A percentile compares a stretch with the other conserved stretches of the same genome.
phyloP scores from a whole-genome alignment of 2,329 filamentous ascomycete genomes.

The Aspergillus oerlinghausenensis region DNA sequence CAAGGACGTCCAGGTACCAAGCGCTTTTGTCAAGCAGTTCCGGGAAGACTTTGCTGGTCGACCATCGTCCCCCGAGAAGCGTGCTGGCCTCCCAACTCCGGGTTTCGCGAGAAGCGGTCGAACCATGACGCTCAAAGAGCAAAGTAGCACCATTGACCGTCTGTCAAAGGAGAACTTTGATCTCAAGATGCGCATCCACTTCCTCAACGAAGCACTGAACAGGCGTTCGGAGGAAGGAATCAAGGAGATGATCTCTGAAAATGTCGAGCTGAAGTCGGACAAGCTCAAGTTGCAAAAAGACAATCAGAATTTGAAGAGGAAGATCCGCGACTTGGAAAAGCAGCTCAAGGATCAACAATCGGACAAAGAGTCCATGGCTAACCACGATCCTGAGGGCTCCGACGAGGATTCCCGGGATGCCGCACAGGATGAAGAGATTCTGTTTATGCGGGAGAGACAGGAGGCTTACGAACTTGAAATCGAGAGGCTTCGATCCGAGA shows the following conservation, averaged over 20 bases:
- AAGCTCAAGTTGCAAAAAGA: constrained; percentile 86
- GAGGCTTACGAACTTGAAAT: constrained; percentile 81
- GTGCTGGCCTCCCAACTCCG: constrained; percentile 48
- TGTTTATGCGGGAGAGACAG: constrained; percentile 77
- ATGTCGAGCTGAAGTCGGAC: constrained; percentile 89
- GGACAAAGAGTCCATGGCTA: constrained; percentile 41
- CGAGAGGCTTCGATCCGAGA: constrained; percentile 74
- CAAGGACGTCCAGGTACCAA: constrained; percentile 83
- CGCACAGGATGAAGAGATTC: constrained; percentile 74
- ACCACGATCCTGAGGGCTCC: constrained; percentile 38
- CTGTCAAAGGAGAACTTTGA: constrained; percentile 98
- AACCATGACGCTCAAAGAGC: constrained; percentile 88
- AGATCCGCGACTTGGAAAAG: constrained; percentile 82
- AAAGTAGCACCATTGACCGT: constrained; percentile 94
- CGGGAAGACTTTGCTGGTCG: constrained; percentile 62
- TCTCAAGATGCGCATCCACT: constrained; percentile 95
- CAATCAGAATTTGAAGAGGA: constrained; percentile 74
- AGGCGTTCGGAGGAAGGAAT: constrained; percentile 93
- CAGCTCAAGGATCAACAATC: constrained; percentile 57
- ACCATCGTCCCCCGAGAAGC: constrained; percentile 57
- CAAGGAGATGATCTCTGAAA: constrained; percentile 97
- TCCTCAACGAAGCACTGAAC: constrained; percentile 86
- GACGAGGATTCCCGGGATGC: constrained; percentile 46
- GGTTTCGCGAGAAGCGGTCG: constrained; percentile 54
- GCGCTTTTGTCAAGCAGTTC: constrained; percentile 82